phyloP scores from a whole-genome alignment of 1,284 basidiomycete species.

The Entoloma clypeatum region DNA sequence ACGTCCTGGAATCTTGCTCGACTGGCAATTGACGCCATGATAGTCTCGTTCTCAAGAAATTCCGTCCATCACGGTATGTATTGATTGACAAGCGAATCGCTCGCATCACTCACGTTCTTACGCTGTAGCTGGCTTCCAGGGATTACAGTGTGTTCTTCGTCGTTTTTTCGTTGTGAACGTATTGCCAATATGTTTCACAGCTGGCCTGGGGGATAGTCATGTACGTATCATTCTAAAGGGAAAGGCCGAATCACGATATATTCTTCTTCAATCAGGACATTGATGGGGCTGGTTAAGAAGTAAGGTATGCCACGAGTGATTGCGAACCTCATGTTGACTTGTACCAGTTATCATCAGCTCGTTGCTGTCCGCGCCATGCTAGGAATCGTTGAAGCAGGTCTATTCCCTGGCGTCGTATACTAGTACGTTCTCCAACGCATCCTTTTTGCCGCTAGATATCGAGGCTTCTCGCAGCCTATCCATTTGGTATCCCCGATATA shows the following conservation, averaged over 20 bases:
- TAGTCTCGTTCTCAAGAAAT: constrained; percentile 22
- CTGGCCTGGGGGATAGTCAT: constrained; percentile 19
- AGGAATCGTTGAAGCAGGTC: constrained; percentile 65
- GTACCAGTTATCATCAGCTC: constrained; percentile 53
- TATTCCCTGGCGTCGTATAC: constrained; percentile 68
- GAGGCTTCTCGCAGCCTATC: constrained; percentile 32
- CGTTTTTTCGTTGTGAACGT: not conserved
- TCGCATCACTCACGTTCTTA: not conserved
- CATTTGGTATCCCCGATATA: constrained; percentile 50
- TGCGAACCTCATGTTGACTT: constrained; percentile 3
- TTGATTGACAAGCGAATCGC: not conserved
- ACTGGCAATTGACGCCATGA: not conserved
- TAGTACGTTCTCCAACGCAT: constrained; percentile 33
- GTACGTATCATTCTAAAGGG: constrained; percentile 10
- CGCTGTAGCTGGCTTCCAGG: constrained; percentile 19
- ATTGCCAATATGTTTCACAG: constrained; percentile 3
- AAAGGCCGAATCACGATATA: not conserved
- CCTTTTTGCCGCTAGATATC: not conserved
- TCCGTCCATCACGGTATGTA: constrained; percentile 18
- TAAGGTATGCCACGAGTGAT: too few relatives aligned
- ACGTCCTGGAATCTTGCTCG: not conserved
- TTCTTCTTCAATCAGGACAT: not conserved
- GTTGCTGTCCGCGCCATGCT: constrained; percentile 57
- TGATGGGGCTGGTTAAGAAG: constrained; percentile 9
- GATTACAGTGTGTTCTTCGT: constrained; percentile 14